Conservation (phyloP, 305 asterid genomes). For the Salvia sclarea region DNA sequence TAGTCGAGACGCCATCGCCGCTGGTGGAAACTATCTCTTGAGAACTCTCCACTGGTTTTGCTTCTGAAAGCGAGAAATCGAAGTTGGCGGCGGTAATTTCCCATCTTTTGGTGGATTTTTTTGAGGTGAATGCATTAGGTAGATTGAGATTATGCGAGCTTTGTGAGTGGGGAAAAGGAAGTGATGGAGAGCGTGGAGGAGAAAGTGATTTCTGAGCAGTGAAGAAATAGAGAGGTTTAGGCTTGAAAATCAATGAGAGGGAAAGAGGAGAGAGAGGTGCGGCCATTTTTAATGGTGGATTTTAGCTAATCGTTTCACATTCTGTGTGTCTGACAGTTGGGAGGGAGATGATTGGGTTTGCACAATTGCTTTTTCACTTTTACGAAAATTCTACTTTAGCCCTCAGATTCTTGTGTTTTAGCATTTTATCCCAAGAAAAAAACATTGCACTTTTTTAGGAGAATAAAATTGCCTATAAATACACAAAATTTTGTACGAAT, state of each 20-base stretch:
- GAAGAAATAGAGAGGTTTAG: constrained; percentile 17
- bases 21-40: constrained; percentile 46
- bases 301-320: constrained; percentile 31
- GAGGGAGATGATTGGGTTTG: constrained; percentile 31
- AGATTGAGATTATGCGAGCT: constrained; percentile 17
- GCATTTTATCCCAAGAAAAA: constrained; percentile 1
- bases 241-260: constrained; percentile 36
- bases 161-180: constrained; percentile 17
- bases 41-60: constrained; percentile 46
- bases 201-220: constrained; percentile 20
- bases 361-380: constrained; percentile 12
- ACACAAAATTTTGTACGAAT: too few relatives aligned
- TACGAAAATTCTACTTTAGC: background rate
- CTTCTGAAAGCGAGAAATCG: constrained; percentile 50
- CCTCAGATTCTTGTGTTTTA: background rate
- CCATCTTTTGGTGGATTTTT: constrained; percentile 39
- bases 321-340: constrained; percentile 21
- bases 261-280: constrained; percentile 36
- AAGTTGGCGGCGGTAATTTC: constrained; percentile 38
- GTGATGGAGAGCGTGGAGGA: constrained; percentile 10
- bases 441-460: too few relatives aligned
- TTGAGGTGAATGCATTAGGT: constrained; percentile 18
- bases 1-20: constrained; percentile 43
- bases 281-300: constrained; percentile 32
- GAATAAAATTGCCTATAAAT: too few relatives aligned